Percentiles rank a stretch among this genome's conserved stretches.
Evolutionary conservation across 768 basidiomycete species (phyloP).

Genomic region (Serendipita vermifera): DNA sequence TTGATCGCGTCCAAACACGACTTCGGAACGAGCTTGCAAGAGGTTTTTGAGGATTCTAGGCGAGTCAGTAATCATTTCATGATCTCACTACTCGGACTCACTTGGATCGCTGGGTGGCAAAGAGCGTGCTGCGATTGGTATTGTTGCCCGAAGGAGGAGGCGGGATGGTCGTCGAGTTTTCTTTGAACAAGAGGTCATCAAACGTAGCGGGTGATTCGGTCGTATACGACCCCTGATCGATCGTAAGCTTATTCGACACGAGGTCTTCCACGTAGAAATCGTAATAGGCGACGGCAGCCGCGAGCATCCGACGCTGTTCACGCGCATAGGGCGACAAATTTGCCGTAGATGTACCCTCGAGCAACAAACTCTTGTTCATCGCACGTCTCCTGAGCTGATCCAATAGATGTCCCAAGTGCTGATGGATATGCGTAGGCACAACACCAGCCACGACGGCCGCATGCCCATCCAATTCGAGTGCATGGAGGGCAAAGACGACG

Average conservation of each 20-base stretch:
- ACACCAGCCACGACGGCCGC: conserved; percentile 3
- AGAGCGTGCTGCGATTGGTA: neutral
- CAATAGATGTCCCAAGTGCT: neutral
- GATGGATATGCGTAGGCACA: neutral
- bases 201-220: neutral
- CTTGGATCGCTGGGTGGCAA: neutral
- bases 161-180: neutral
- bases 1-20: neutral
- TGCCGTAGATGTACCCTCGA: neutral
- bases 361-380: neutral
- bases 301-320: neutral
- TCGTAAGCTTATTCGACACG: neutral
- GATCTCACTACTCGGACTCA: neutral
- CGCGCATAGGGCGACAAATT: neutral
- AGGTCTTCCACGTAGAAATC: conserved; percentile 2
- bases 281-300: conserved; percentile 6
- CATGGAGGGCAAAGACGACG: neutral
- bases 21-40: neutral
- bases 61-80: neutral
- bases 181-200: neutral
- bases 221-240: neutral
- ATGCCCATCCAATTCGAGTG: neutral
- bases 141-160: neutral
- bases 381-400: neutral
- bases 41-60: neutral